Percentiles rank a stretch among this genome's conserved stretches.
Evolutionary conservation across 2,329 filamentous ascomycete genomes (phyloP).

Genomic region (Ophiognomonia clavigignenti-juglandacearum): DNA sequence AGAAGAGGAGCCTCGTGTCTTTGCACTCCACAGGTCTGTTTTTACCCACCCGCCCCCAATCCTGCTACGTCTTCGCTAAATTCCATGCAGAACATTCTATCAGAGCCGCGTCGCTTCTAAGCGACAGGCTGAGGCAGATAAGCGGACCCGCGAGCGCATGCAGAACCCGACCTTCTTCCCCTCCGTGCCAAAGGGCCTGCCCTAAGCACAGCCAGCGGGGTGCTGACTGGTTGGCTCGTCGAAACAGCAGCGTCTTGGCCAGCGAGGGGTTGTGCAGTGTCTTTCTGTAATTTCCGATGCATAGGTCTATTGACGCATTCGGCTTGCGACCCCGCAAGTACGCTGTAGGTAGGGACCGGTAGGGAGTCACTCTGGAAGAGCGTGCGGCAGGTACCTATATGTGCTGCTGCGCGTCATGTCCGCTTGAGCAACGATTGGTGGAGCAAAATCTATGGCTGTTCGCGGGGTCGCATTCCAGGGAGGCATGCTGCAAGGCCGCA

Average conservation of each 20-base stretch:
- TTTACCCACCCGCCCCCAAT: background rate
- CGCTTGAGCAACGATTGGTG: too few relatives aligned
- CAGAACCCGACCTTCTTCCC: conserved; percentile 79
- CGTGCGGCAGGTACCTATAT: too few relatives aligned
- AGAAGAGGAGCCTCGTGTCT: conserved; percentile 73
- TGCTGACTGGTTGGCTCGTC: background rate
- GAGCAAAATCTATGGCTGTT: too few relatives aligned
- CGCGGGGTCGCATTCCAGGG: too few relatives aligned
- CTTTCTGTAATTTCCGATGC: background rate
- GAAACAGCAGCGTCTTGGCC: background rate
- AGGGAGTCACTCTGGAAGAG: too few relatives aligned
- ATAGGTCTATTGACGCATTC: background rate
- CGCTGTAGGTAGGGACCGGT: too few relatives aligned
- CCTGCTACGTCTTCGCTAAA: background rate
- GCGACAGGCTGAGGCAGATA: conserved; percentile 72
- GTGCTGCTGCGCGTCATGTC: too few relatives aligned
- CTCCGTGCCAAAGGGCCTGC: conserved; percentile 66
- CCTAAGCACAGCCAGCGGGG: too few relatives aligned
- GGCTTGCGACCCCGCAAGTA: too few relatives aligned
- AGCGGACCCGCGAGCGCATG: conserved; percentile 73
- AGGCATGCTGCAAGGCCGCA: too few relatives aligned
- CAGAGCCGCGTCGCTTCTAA: conserved; percentile 78
- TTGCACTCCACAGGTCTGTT: conserved; percentile 71
- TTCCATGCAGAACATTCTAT: conserved; percentile 66
- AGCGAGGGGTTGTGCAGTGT: conserved; percentile 8